phyloP scores from a whole-genome alignment of 2,329 filamentous ascomycete species.

The Hypoxylon sp. region DNA sequence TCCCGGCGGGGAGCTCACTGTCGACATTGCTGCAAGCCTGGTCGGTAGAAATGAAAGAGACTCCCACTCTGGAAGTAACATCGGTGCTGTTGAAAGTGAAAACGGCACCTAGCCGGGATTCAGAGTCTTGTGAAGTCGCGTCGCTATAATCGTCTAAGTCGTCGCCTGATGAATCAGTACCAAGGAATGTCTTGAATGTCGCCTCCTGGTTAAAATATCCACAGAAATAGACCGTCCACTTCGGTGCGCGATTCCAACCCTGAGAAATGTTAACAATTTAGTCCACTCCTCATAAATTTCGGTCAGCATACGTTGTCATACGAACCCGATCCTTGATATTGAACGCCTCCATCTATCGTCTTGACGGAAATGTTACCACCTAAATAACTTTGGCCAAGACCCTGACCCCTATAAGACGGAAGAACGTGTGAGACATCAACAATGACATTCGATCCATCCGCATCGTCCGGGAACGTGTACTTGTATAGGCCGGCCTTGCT shows the following conservation, averaged over 20 bases:
- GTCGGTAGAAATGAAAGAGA: constrained; percentile 71
- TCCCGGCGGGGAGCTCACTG: constrained; percentile 60
- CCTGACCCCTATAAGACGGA: constrained; percentile 67
- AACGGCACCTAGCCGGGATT: constrained; percentile 57
- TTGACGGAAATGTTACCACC: constrained; percentile 65
- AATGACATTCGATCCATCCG: constrained; percentile 57
- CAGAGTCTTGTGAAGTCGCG: constrained; percentile 46
- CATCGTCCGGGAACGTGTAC: constrained; percentile 63
- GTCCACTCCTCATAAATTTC: neutral
- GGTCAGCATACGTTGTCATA: constrained; percentile 64
- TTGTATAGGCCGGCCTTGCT: constrained; percentile 66
- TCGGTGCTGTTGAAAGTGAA: constrained; percentile 60
- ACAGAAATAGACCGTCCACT: constrained; percentile 72
- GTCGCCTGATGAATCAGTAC: constrained; percentile 45
- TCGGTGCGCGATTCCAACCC: constrained; percentile 70
- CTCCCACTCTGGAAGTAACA: constrained; percentile 68
- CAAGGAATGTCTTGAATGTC: constrained; percentile 56
- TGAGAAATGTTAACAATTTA: constrained; percentile 35
- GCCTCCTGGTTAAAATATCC: constrained; percentile 63
- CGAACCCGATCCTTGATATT: constrained; percentile 67
- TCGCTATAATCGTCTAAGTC: constrained; percentile 47
- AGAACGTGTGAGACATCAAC: constrained; percentile 74
- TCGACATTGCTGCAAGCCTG: constrained; percentile 69
- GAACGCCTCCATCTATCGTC: constrained; percentile 51
- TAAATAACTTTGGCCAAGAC: constrained; percentile 68